Conservation (phyloP, 495 filamentous ascomycete genomes). For the Penicillium pancosmium region DNA sequence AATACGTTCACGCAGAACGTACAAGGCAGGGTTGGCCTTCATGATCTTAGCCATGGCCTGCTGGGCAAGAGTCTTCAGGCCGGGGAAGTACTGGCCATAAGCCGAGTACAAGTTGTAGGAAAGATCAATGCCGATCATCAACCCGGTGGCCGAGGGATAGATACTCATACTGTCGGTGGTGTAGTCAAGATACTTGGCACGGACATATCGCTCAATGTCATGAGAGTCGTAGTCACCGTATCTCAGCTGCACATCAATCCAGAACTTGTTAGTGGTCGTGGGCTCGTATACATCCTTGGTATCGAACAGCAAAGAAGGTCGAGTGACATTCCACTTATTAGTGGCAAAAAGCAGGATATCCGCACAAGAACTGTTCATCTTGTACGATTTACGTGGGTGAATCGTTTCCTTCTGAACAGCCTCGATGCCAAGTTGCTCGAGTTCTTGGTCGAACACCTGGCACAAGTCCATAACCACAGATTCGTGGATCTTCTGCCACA, state of each 20-base stretch:
- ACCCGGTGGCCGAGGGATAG: conserved; percentile 94
- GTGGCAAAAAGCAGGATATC: conserved; percentile 98
- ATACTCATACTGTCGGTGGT: conserved; percentile 99
- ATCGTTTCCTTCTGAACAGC: conserved; percentile 99
- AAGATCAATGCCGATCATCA: conserved; percentile 98
- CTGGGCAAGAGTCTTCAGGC: conserved; percentile 93
- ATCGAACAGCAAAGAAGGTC: conserved; percentile 90
- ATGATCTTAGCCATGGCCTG: conserved; percentile 99
- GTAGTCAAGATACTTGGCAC: conserved; percentile 98
- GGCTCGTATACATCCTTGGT: conserved; percentile 96
- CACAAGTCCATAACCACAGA: conserved; percentile 99
- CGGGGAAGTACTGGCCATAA: conserved; percentile 98
- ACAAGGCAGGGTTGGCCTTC: conserved; percentile 98
- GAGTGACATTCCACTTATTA: conserved; percentile 98
- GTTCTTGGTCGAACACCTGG: conserved; percentile 98
- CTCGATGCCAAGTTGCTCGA: conserved; percentile 95
- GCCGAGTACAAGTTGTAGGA: conserved; percentile 98
- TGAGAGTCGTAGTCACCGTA: conserved; percentile 99
- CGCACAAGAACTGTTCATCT: conserved; percentile 99
- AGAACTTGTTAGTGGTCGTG: conserved; percentile 98
- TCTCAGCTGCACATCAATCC: conserved; percentile 96
- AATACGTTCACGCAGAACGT: conserved; percentile 96
- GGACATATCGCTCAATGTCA: conserved; percentile 96
- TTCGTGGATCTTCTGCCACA: conserved; percentile 99
- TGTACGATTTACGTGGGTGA: conserved; percentile 99